Percentiles rank a stretch among this genome's conserved stretches.
These are phyloP conservation scores for Solanum pennellii DNA, from an alignment of 257 asterid genomes.

Conservation along the genomic window DNA sequence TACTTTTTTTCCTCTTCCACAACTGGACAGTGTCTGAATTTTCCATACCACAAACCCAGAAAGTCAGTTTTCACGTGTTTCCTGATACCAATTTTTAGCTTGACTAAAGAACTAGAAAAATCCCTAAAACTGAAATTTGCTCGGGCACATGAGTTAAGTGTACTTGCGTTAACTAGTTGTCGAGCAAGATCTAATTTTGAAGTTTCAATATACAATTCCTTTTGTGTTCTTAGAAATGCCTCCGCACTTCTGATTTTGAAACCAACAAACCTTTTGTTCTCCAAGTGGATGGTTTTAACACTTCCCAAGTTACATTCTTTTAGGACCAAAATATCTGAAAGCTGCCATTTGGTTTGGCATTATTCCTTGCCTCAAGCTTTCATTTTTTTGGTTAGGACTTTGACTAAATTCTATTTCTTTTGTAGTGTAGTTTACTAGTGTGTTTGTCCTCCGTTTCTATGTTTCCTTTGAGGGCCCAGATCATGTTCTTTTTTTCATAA, in stretches of 20 bases:
- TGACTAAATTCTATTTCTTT: background rate
- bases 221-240: background rate
- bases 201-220: background rate
- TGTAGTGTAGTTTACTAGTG: background rate
- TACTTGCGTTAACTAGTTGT: background rate
- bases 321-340: background rate
- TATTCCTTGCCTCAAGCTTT: background rate
- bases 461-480: background rate
- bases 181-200: background rate
- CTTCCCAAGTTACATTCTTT: background rate
- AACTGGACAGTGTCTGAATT: background rate
- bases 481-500: background rate
- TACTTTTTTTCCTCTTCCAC: background rate
- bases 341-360: background rate
- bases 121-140: background rate
- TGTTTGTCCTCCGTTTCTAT: background rate
- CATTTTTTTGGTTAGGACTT: background rate
- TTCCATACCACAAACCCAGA: background rate
- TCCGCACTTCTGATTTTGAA: background rate
- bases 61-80: background rate
- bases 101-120: background rate
- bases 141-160: background rate
- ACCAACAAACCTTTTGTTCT: background rate
- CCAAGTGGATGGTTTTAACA: background rate
- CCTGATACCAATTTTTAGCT: background rate